Evolutionary conservation across 139 green algal genomes (phyloP), one percentile per base, ranked within the genome.

Genomic region (Coccomyxa sp.): DNA sequence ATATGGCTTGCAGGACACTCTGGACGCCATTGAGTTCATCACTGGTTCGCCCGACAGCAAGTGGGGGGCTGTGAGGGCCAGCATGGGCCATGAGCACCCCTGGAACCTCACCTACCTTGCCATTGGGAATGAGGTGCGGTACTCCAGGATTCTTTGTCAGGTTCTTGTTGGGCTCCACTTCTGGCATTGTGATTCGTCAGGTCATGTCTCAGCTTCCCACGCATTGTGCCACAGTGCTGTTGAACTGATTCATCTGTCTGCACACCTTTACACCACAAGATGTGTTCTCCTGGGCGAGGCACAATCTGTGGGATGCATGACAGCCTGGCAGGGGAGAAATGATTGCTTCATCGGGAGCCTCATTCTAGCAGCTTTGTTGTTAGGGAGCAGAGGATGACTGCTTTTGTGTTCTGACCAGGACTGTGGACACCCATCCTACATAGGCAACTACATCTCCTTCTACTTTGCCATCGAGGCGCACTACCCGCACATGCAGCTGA

Each of bases 91-190:
- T 28, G n/a, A 51, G 17, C 77, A 92, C 58, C 91, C 92, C 38
- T 95, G 92, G 86, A 21, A 82, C 18, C 82, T 95, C 45, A 89
- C 82, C 28, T 91, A 91, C 76, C 68, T 95, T 76, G 89, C 88
- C 79, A 89, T 95, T 27, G 92, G 92, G 63, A 95, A 95, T 76
- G 92, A 95, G 89, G 88, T 90, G 76, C 71, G 30, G 14, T 18
- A 38, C n/a, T 27, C 71, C 25, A 25, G 23, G 66, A 75, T 10
- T 3, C 66, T 30, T 30, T 75, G 66, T 7, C 21, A 27, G 4
- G 66, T 25, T 3, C 66, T 10, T 13, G 23, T 71, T 16, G 23
- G 21, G 66, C 38, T 51, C 38, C 38, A 51, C 38, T 51, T 7
- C 27, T 78, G 23, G 23, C 71, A n/a, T 57, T 32, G 28, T 78